Percentiles rank a stretch among this genome's conserved stretches.
phyloP scores from a whole-genome alignment of 345 rosid species.

The Arabidopsis suecica region DNA sequence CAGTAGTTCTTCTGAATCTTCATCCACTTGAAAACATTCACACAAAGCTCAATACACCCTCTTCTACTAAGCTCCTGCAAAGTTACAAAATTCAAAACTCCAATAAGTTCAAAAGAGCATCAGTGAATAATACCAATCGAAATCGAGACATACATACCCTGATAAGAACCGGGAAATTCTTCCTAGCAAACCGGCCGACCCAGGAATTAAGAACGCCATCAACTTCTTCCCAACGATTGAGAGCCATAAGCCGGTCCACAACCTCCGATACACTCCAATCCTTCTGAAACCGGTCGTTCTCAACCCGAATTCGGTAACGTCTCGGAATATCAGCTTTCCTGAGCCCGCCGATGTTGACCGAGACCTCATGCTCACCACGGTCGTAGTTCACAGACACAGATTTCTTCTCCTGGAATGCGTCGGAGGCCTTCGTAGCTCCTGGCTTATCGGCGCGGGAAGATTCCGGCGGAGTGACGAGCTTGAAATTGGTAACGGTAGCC shows the following conservation, averaged over 20 bases:
- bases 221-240: conserved; percentile 61
- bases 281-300: conserved; percentile 78
- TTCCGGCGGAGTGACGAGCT: conserved; percentile 37
- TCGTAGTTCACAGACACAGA: conserved; percentile 79
- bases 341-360: conserved; percentile 65
- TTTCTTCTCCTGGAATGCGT: conserved; percentile 59
- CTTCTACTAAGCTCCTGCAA: conserved; percentile 74
- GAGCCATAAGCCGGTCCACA: conserved; percentile 58
- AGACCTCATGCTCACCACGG: conserved; percentile 66
- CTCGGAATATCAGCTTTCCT: conserved; percentile 65
- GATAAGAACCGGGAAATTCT: conserved; percentile 75
- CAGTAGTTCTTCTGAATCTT: conserved; percentile 78
- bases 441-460: conserved; percentile 28
- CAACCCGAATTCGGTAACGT: conserved; percentile 63
- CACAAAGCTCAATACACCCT: conserved; percentile 73
- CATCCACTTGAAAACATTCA: conserved; percentile 76
- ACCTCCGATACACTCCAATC: conserved; percentile 88
- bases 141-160: conserved; percentile 47
- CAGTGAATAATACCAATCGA: neutral
- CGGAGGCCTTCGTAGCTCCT: conserved; percentile 24
- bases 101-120: neutral
- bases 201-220: conserved; percentile 75
- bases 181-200: conserved; percentile 84
- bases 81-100: conserved; percentile 12
- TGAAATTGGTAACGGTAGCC: conserved; percentile 39